Evolutionary conservation across 148 eudicot genomes (phyloP).

Genomic region (Rheum nobile): DNA sequence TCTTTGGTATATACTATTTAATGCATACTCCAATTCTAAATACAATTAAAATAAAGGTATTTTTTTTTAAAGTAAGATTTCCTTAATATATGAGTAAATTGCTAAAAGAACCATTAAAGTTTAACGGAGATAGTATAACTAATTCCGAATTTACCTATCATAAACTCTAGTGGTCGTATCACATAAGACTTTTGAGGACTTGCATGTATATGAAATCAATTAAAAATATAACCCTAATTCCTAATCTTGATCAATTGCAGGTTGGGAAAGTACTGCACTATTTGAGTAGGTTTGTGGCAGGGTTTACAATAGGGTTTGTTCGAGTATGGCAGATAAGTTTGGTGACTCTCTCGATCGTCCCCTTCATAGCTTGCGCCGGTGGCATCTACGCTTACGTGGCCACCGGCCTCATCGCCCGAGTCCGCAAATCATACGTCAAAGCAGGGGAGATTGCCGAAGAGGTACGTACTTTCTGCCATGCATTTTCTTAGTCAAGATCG

Average conservation of each 20-base stretch:
- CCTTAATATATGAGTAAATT: no score
- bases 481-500: not conserved
- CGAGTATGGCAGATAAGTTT: constrained; percentile 96
- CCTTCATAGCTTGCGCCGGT: constrained; percentile 83
- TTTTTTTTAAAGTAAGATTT: no score
- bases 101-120: no score
- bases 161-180: no score
- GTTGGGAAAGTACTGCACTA: constrained; percentile 90
- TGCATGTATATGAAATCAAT: no score
- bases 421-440: constrained; percentile 75
- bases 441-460: constrained; percentile 98
- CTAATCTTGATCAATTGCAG: constrained; percentile 22
- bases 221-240: no score
- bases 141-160: no score
- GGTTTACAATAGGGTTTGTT: constrained; percentile 74
- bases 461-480: constrained; percentile 29
- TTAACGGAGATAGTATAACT: no score
- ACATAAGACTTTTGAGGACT: no score
- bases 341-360: constrained; percentile 85
- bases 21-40: no score
- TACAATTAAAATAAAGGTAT: no score
- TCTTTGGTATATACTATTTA: no score
- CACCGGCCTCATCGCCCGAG: constrained; percentile 72
- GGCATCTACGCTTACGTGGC: constrained; percentile 84
- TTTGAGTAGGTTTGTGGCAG: constrained; percentile 71